Base-by-base conservation (phyloP, 257 asterid genomes). In the Salvia hispanica region DNA sequence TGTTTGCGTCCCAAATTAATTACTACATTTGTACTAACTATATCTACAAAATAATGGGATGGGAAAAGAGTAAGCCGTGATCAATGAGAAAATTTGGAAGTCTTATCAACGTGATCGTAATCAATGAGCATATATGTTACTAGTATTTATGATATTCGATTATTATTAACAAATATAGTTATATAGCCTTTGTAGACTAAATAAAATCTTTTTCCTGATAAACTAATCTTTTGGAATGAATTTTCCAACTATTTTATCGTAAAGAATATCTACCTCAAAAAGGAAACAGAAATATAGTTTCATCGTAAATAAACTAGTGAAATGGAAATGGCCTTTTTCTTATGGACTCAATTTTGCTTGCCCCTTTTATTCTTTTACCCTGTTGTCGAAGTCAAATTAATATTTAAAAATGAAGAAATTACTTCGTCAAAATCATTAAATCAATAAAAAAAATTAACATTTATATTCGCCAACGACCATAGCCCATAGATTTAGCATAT, bases 341-440 rank as follows among this genome's bases (percentile, higher is more conserved):
- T 25, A 10, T 42, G 66, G 58, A 10, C 74, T 37, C 51, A 31
- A 47, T 58, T 37, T 34, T 47, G 67, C 46, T 60, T 51, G 34
- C 64, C 72, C 31, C 31, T 25, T 25, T 25, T 25, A 25, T 25
- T 25, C 63, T 11, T 9, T 58, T 56, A 37, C 21, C 34, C 12
- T 28, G 46, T 68, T 28, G 7, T 58, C 67, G 15, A 31, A 14
- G 47, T 62, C 69, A 62, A 53, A 3, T 47, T 46, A 33, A 12
- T 47, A 37, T 25, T 13, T 8, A 18, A 13, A 31, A 10, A 39
- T 9, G 31, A 52, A 4, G 7, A 54, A 53, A 52, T 14, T 14
- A 53, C 13, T 70, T 31, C 59, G 45, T 44, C 51, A 39, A 18
- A 66, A 61, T 62, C 63, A 71, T 52, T 61, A 53, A 52, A 53